phyloP scores from a whole-genome alignment of 331 rosid species.

The Pyracantha coccinea region DNA sequence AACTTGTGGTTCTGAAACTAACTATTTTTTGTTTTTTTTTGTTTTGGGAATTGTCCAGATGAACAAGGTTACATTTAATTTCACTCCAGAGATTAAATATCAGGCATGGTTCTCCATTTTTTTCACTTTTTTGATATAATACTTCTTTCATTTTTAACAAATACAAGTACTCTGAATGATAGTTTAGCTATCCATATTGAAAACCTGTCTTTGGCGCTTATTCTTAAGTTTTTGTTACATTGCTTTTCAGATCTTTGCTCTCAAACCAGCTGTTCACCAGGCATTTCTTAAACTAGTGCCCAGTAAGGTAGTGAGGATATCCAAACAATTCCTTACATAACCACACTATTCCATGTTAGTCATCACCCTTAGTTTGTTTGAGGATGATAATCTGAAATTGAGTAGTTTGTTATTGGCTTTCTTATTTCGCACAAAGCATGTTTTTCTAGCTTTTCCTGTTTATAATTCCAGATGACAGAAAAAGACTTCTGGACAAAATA shows the following conservation, averaged over 20 bases:
- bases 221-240: conserved; percentile 2
- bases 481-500: conserved; percentile 95
- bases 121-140: not conserved
- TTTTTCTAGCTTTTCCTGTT: not conserved
- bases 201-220: not conserved
- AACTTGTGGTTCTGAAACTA: conserved; percentile 3
- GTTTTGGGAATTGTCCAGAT: conserved; percentile 39
- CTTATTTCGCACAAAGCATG: not conserved
- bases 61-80: conserved; percentile 85
- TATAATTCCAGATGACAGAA: conserved; percentile 66
- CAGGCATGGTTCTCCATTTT: conserved; percentile 46
- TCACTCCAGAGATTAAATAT: conserved; percentile 92
- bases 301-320: conserved; percentile 54
- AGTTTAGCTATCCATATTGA: not conserved
- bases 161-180: not conserved
- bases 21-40: not conserved
- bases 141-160: not conserved
- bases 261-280: conserved; percentile 93
- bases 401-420: not conserved
- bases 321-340: conserved; percentile 10
- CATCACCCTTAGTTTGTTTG: not conserved
- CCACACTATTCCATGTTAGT: not conserved
- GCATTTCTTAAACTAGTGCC: conserved; percentile 84
- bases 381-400: not conserved
- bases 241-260: conserved; percentile 71